Evolutionary conservation across 768 basidiomycete genomes (phyloP), one percentile per base, ranked within the genome.

Genomic region (Epithele typhae): DNA sequence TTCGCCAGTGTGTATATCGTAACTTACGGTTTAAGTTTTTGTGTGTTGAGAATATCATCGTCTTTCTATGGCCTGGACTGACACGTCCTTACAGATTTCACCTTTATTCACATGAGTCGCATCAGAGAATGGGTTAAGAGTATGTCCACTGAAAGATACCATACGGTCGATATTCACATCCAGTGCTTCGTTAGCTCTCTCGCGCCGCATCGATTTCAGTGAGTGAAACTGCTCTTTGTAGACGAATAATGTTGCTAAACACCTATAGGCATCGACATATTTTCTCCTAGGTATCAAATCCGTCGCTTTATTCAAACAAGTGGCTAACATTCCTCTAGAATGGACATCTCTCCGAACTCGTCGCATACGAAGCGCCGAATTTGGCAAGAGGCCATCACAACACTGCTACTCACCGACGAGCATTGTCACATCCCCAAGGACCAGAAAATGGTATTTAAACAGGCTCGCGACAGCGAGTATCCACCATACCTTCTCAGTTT

Each of bases 351-450:
- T 0, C 51, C 71, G 3, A 63, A 70, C 1, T 85, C 81, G 1
- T 63, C 73, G 5, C 88, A 91, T 59, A 70, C 76, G 14, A 78
- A 71, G 48, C 75, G 86, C 14, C 75, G 88, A 4, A 84, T 91
- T 12, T 87, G 86, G 84, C 87, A 91, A 59, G 88, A 91, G 63
- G 73, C 84, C 3, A 71, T 89, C 19, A 76, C 82, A 0, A 74
- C 81, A 1, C 66, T 91, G 15, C 63, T 90, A 14, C 71, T 89
- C 25, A 84, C 83, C 0, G 73, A 67, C 46, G 67, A 77, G 0
- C 73, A 76, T 8, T 79, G 77, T 57, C 66, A 68, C 17, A 87
- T 91, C 54, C 81, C 83, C 1, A 58, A 67, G 34, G 64, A 68
- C 14, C 79, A 86, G 56, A 57, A 61, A 5, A 81, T 90, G 72